Base-by-base conservation (phyloP, 352 stramenopile species). In the Halophytophthora batemanensis region DNA sequence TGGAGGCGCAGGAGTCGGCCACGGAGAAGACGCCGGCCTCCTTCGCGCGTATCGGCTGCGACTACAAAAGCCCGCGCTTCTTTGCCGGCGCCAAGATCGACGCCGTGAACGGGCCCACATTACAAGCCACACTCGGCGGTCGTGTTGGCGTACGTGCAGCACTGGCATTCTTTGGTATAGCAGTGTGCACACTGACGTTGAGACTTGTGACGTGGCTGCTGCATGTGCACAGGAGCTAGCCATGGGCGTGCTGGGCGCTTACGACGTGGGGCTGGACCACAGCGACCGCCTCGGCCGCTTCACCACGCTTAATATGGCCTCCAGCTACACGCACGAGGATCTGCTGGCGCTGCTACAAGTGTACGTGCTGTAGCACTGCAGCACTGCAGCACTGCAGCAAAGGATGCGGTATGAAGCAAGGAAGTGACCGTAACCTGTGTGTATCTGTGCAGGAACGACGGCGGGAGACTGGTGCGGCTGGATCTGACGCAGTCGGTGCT, bases 241-340 rank as follows among this genome's bases (percentile, higher is more conserved):
- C 0, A 12, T 86, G 3, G 80, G 75, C 0, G 45, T 80, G 7
- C 56, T 86, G 15, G 78, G 71, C n/a, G 77, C 77, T 6, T 91
- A 91, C 43, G 81, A 91, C 56, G 81, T 91, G 19, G 81, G 81
- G 34, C 52, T 91, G 14, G 81, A 91, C 63, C 74, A 89, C 57
- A 89, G 77, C 44, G 81, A 91, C 56, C 63, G 77, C 33, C 61
- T 86, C 0, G 81, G 81, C 0, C 69, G 74, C 23, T 74, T 89
- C 36, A 88, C 77, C 2, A 81, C 66, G 34, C 68, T 91, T 28
- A 74, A 86, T 47, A 39, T 79, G 8, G 77, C 72, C 1, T 61
- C 74, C 11, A 88, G 69, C 46, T 87, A 87, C 57, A 67, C 55
- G 0, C 74, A 82, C 37, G 70, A 91, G 43, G 81, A 89, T 36